Evolutionary conservation across 176 grass and related monocot genomes (phyloP), one percentile per base, ranked within the genome.

Genomic region (Zea luxurians): DNA sequence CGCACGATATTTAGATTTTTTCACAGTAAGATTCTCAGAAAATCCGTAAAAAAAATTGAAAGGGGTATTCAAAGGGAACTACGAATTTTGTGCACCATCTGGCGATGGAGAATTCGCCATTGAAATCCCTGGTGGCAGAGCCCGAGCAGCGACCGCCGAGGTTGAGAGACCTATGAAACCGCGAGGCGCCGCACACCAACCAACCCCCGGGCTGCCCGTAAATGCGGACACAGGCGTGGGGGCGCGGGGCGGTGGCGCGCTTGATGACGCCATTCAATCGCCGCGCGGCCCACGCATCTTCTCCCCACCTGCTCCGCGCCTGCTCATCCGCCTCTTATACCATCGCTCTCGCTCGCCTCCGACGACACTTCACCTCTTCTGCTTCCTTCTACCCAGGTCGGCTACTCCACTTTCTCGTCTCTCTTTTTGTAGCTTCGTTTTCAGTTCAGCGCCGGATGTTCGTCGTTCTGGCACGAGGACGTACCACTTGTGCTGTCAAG

Each of bases 261-360:
- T 83, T 93, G 81, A 87, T 87, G 83, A 84, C 53, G 76, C 71
- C 83, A 90, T 93, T 93, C 45, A 93, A 87, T 85, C 67, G 45
- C 78, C 77, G 46, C 65, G 60, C 55, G 52, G 20, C 36, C 75
- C 75, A 83, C 86, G 68, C 75, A 61, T 83, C 74, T 60, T 41
- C 49, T 15, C 16, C 48, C 74, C 64, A 83, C 48, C 83, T 83
- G 13, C 80, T 47, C 2, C 80, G 48, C 61, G 74, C 5, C 68
- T 71, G 68, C 63, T 48, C 75, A 40, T 72, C 63, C 68, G 61
- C 81, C 8, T 64, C 60, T 58, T 75, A 77, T 83, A 69, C 12
- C 65, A 3, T 62, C 58, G 46, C 35, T 62, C 42, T 47, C 48
- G 10, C 74, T 46, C 68, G 74, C 43, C 58, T 68, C 73, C 69